Conservation (phyloP, 176 grass and related monocot species). For the Raddia distichophylla region DNA sequence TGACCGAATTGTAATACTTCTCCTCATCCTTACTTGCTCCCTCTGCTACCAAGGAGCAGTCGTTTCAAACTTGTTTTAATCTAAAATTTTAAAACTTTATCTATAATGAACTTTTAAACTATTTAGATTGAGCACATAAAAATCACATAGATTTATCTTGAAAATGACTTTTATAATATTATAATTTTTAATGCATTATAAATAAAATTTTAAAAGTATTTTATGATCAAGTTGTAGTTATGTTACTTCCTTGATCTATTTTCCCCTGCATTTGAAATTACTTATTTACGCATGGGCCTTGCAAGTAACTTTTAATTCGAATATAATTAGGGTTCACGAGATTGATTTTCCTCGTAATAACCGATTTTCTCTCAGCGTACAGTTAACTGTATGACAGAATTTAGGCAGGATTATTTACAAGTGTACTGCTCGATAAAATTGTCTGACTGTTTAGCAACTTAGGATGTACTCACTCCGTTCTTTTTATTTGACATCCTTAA, state of each 20-base stretch:
- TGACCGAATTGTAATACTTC: conserved; percentile 55
- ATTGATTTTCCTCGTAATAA: background rate
- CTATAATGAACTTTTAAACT: too few relatives aligned
- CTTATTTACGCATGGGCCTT: background rate
- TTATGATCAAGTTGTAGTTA: too few relatives aligned
- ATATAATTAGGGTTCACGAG: background rate
- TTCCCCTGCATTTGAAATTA: background rate
- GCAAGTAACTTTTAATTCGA: background rate
- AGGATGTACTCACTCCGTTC: too few relatives aligned
- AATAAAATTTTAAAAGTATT: too few relatives aligned
- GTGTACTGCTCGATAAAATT: background rate
- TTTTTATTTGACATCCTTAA: too few relatives aligned
- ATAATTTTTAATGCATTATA: too few relatives aligned
- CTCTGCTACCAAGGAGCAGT: too few relatives aligned
- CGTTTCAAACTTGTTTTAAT: too few relatives aligned
- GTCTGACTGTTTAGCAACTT: background rate
- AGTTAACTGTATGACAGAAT: background rate
- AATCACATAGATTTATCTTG: too few relatives aligned
- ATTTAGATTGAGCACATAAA: too few relatives aligned
- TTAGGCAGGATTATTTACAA: background rate
- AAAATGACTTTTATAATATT: too few relatives aligned
- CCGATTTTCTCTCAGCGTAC: background rate
- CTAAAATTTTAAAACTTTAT: background rate
- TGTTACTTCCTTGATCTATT: background rate
- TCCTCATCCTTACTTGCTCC: background rate